Evolutionary conservation across 1,139 yeast genomes (phyloP).

Genomic region (Meyerozyma elateridarum): DNA sequence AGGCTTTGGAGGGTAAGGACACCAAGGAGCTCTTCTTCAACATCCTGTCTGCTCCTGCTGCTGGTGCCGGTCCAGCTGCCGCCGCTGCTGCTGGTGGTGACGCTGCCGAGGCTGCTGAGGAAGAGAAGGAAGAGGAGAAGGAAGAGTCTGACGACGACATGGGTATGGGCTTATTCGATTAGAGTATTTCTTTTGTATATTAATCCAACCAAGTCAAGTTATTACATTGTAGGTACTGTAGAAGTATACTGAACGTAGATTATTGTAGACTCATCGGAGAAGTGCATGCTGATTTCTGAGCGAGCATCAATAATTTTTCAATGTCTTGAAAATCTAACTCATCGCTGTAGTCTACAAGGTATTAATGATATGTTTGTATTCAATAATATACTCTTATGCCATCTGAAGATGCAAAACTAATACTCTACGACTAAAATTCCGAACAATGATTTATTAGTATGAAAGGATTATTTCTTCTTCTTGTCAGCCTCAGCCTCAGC

Average conservation of each 20-base stretch:
- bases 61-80: slow-evolving; percentile 57
- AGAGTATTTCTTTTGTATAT: too few relatives aligned
- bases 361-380: too few relatives aligned
- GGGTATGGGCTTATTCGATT: slow-evolving; percentile 87
- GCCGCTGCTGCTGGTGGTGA: slow-evolving; percentile 55
- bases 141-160: slow-evolving; percentile 68
- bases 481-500: slow-evolving; percentile 99
- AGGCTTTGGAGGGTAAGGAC: slow-evolving; percentile 77
- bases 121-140: slow-evolving; percentile 50
- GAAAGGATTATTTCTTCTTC: slow-evolving; percentile 69
- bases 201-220: too few relatives aligned
- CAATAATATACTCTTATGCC: too few relatives aligned
- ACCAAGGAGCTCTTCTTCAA: slow-evolving; percentile 72
- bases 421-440: slow-evolving; percentile 1
- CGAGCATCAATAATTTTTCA: too few relatives aligned
- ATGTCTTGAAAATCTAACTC: too few relatives aligned
- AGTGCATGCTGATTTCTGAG: too few relatives aligned
- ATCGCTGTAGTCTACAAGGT: too few relatives aligned
- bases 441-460: slow-evolving; percentile 2
- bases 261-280: too few relatives aligned
- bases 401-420: too few relatives aligned
- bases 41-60: slow-evolving; percentile 66
- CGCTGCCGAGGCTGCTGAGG: slow-evolving; percentile 54
- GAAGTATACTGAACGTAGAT: too few relatives aligned
- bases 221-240: too few relatives aligned